Evolutionary conservation across 139 green algal genomes (phyloP), one percentile per base, ranked within the genome.

Genomic region (Penium margaritaceum): DNA sequence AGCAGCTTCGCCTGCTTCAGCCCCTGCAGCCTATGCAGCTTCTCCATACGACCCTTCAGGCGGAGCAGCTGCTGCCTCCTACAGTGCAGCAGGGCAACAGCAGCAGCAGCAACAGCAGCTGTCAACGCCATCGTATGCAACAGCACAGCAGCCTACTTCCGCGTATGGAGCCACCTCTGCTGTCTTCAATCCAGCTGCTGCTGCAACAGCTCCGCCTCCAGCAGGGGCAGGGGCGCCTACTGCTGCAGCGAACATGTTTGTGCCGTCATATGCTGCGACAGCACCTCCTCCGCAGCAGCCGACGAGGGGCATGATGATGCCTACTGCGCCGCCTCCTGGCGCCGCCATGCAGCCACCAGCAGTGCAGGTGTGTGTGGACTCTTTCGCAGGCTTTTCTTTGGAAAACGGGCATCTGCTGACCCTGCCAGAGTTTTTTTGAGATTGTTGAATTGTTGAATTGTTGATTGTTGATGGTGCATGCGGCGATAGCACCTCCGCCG

Each of bases 221-320:
- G 9, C 47, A 58, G 5, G 21, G 29, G 47, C 47, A 58, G 47
- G n/a, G 29, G 47, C 47, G 29, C n/a, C 47, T 33, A 5, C 47
- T 33, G 47, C 9, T 33, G 47, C 47, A 65, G 36, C n/a, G n/a
- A n/a, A n/a, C n/a, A n/a, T n/a, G n/a, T n/a, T n/a, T n/a, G n/a
- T 5, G 5, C 34, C 17, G 24, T 32, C 17, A 29, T 27, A 30
- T 29, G 30, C 70, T n/a, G 5, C 17, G 21, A 29, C 51, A 30
- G 51, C 55, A 43, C 67, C 62, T 62, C 54, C 77, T 7, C 61
- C 61, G 35, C 53, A 76, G 72, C 75, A 66, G 44, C 71, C 65
- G 24, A 53, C 44, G 24, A 33, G 43, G 2, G 38, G 67, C 67
- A 39, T 32, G 47, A 33, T 58, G n/a, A 58, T 58, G 47, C 47